Percentiles rank a stretch among this genome's conserved stretches.
These are phyloP conservation scores for Aegilops sharonensis DNA, from an alignment of 176 grass and related monocot species.

Conservation along the genomic window DNA sequence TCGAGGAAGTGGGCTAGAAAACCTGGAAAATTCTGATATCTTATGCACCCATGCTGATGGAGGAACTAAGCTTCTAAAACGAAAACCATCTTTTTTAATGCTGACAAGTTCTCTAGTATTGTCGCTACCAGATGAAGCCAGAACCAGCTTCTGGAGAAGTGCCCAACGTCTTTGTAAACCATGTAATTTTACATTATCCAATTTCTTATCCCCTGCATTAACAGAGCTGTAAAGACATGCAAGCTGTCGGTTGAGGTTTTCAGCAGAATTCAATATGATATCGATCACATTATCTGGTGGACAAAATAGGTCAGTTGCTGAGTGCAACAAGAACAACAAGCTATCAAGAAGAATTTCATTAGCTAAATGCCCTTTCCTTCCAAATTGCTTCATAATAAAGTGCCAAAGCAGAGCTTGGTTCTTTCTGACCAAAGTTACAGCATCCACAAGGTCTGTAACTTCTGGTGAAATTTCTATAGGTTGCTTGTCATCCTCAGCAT, in stretches of 20 bases:
- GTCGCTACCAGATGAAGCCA: conserved; percentile 77
- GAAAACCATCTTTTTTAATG: conserved; percentile 55
- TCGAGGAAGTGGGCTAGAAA: conserved; percentile 61
- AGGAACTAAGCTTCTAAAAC: conserved; percentile 78
- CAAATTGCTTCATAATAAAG: conserved; percentile 76
- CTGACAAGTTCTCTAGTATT: conserved; percentile 47
- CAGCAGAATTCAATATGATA: conserved; percentile 82
- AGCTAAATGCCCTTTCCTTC: conserved; percentile 55
- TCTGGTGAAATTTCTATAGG: conserved; percentile 65
- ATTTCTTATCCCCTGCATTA: conserved; percentile 44
- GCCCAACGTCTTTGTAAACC: conserved; percentile 65
- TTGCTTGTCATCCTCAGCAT: conserved; percentile 39
- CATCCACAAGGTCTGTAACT: conserved; percentile 60
- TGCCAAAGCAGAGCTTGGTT: conserved; percentile 75
- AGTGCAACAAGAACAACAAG: conserved; percentile 88
- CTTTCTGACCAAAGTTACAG: conserved; percentile 93
- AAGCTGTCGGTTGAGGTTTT: conserved; percentile 71
- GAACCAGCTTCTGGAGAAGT: conserved; percentile 81
- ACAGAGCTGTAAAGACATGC: conserved; percentile 55
- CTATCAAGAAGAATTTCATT: conserved; percentile 86
- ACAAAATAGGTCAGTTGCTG: conserved; percentile 82
- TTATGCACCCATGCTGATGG: conserved; percentile 83
- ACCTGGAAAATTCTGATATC: conserved; percentile 68
- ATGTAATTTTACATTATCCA: conserved; percentile 69
- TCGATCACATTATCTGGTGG: conserved; percentile 72